Conservation (phyloP, 1,139 yeast genomes). For the Arxiozyma heterogenica region DNA sequence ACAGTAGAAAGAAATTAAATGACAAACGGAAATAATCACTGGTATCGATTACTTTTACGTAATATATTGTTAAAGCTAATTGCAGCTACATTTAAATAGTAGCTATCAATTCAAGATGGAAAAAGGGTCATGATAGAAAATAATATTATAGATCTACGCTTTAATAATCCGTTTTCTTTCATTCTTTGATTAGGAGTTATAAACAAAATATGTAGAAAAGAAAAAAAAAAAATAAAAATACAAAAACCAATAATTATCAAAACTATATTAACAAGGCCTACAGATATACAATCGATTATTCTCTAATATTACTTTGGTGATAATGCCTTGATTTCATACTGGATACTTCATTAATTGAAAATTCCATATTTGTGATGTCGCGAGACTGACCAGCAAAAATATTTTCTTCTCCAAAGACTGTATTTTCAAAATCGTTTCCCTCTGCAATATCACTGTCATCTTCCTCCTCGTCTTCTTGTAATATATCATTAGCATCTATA, state of each 20-base stretch:
- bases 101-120: neutral
- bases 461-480: constrained; percentile 12
- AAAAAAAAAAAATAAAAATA: too few relatives aligned
- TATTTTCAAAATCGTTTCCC: too few relatives aligned
- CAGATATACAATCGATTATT: too few relatives aligned
- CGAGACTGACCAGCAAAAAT: neutral
- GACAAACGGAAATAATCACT: neutral
- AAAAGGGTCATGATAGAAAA: neutral
- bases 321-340: neutral
- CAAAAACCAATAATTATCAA: neutral
- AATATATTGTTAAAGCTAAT: too few relatives aligned
- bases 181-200: too few relatives aligned
- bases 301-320: neutral
- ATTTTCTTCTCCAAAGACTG: neutral
- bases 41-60: too few relatives aligned
- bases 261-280: too few relatives aligned
- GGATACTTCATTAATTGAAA: neutral
- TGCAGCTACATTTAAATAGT: too few relatives aligned
- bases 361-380: neutral
- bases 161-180: neutral
- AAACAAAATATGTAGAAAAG: neutral
- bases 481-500: constrained; percentile 23
- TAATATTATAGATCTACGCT: too few relatives aligned
- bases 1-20: too few relatives aligned
- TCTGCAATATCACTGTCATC: constrained; percentile 4